Evolutionary conservation across 2,329 filamentous ascomycete genomes (phyloP).

Genomic region (Xylariaceae sp.): DNA sequence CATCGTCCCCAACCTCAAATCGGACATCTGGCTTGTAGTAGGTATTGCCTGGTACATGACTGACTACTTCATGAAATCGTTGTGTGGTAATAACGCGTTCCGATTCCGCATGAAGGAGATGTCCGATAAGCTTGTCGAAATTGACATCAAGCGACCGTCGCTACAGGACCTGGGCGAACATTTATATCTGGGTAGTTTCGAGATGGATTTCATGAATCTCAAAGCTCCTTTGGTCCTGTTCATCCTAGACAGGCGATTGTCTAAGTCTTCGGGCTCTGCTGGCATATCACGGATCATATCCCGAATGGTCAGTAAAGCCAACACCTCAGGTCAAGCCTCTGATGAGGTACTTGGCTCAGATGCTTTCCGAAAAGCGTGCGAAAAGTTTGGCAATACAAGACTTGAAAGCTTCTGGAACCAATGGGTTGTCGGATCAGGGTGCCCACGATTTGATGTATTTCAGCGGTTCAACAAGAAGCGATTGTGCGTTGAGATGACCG

Average conservation of each 20-base stretch:
- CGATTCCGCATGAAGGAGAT: conserved; percentile 82
- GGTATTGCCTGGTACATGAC: conserved; percentile 94
- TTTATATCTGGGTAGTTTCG: conserved; percentile 76
- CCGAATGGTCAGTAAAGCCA: conserved; percentile 79
- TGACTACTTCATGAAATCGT: conserved; percentile 81
- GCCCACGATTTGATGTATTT: conserved; percentile 78
- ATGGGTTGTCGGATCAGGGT: conserved; percentile 86
- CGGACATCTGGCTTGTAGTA: conserved; percentile 83
- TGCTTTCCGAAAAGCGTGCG: conserved; percentile 76
- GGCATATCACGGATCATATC: conserved; percentile 83
- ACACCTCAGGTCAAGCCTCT: conserved; percentile 55
- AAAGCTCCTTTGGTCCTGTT: conserved; percentile 91
- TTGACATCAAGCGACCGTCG: conserved; percentile 78
- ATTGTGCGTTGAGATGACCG: conserved; percentile 85
- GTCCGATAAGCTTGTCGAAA: conserved; percentile 74
- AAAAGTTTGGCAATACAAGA: conserved; percentile 82
- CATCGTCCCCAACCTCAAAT: conserved; percentile 75
- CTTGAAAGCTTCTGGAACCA: conserved; percentile 90
- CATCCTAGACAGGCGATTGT: conserved; percentile 85
- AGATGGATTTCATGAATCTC: conserved; percentile 82
- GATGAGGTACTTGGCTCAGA: conserved; percentile 72
- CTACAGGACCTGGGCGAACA: conserved; percentile 74
- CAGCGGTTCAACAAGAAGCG: conserved; percentile 98
- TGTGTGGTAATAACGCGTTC: conserved; percentile 94
- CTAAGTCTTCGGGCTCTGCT: conserved; percentile 80